Base-by-base conservation (phyloP, 768 basidiomycete species). In the Cystoderma amianthinum region DNA sequence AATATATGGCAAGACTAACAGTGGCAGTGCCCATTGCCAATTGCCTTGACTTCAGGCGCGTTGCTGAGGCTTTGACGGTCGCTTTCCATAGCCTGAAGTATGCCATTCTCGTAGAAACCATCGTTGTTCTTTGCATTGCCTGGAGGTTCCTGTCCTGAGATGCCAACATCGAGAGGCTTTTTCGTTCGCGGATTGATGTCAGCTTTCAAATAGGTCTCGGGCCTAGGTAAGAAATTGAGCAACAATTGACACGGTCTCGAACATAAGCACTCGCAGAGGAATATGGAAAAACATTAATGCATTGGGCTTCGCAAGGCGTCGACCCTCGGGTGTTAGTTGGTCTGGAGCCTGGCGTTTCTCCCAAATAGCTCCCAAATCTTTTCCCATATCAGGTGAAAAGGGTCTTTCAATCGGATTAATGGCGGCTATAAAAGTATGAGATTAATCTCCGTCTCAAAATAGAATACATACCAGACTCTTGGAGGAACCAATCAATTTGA, bases 261-360 rank as follows among this genome's bases (percentile, higher is more conserved):
- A 19, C 0, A 39, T 5, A 21, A 18, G 36, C 16, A 68, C 82
- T 16, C 55, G 89, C 84, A 97, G 55, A 39, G 95, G 95, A 36
- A 99, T 98, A 50, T 98, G 95, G 80, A 96, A 97, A 65, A 95
- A 96, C 85, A 91, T 88, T 50, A 98, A 60, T 0, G 91, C 95
- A 53, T 97, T 97, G 1, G 95, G 95, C 60, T 96, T 98, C 3
- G 87, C 89, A 2, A 93, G 68, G 42, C 68, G 70, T 51, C 64
- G 61, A 17, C 61, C 59, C 37, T 68, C 56, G 0, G 85, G 80
- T 0, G 74, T 66, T 36, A 82, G 53, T 58, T 85, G 85, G 25
- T 71, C 76, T 11, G 45, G 50, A 22, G 60, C 58, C 48, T 84
- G 75, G 16, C 85, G 73, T 39, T 61, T 52, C 15, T 42, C 59